These are phyloP conservation scores for Coemansia sp. DNA, from an alignment of 192 early-diverging fungal genomes.

Conservation along the genomic window DNA sequence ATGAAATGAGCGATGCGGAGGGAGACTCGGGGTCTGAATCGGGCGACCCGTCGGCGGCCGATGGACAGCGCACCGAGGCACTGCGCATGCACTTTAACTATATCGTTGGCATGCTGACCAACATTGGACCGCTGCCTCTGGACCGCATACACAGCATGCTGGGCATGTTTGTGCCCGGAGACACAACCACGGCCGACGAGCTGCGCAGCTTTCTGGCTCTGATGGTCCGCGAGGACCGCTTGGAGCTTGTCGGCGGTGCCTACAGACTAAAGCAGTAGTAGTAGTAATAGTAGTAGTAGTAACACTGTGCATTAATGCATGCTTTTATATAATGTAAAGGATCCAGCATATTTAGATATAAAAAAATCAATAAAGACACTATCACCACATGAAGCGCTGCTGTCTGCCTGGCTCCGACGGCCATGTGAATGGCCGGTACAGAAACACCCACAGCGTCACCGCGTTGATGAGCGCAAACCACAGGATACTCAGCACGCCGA, in stretches of 20 bases:
- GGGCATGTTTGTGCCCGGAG: slow-evolving; percentile 50
- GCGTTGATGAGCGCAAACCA: slow-evolving; percentile 60
- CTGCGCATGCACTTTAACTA: slow-evolving; percentile 53
- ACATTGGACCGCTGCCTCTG: slow-evolving; percentile 54
- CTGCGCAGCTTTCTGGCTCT: slow-evolving; percentile 42
- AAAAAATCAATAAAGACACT: background rate
- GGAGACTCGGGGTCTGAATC: background rate
- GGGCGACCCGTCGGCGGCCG: background rate
- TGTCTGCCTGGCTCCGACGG: slow-evolving; percentile 56
- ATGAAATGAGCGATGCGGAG: background rate
- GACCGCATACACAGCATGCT: slow-evolving; percentile 56
- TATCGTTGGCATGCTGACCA: slow-evolving; percentile 56
- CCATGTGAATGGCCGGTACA: slow-evolving; percentile 76
- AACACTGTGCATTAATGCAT: background rate
- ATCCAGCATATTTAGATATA: background rate
- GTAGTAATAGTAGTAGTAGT: background rate
- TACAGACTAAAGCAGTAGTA: slow-evolving; percentile 33
- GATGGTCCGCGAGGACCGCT: slow-evolving; percentile 50
- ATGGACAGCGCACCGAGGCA: slow-evolving; percentile 20
- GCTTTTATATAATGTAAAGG: background rate
- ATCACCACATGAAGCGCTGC: slow-evolving; percentile 95
- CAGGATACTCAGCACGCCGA: slow-evolving; percentile 36
- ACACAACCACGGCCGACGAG: slow-evolving; percentile 31
- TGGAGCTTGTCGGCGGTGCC: slow-evolving; percentile 46
- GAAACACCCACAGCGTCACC: slow-evolving; percentile 71